Percentiles rank a stretch among this genome's conserved stretches.
These are phyloP conservation scores for Aureobasidium namibiae DNA, from an alignment of 2,329 filamentous ascomycete genomes.

Conservation along the genomic window DNA sequence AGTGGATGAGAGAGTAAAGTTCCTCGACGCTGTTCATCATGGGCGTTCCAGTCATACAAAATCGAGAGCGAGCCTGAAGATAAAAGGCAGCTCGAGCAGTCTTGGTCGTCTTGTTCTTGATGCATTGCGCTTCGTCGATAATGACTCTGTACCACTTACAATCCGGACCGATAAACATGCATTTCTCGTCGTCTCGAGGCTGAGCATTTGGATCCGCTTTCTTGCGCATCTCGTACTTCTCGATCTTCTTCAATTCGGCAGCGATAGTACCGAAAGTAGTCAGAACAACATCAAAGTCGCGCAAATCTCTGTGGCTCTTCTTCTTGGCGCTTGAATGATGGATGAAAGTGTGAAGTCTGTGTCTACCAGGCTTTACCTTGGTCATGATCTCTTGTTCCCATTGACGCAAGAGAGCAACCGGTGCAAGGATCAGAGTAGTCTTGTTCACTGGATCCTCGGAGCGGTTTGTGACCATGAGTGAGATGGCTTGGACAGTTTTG, in stretches of 20 bases:
- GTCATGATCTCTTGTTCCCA: slow-evolving; percentile 73
- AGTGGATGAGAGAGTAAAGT: slow-evolving; percentile 67
- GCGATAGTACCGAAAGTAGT: slow-evolving; percentile 70
- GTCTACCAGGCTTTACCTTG: slow-evolving; percentile 51
- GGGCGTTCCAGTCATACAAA: slow-evolving; percentile 73
- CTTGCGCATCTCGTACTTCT: slow-evolving; percentile 44
- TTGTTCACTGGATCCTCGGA: slow-evolving; percentile 50
- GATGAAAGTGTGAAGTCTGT: slow-evolving; percentile 57
- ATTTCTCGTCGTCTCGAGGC: slow-evolving; percentile 26
- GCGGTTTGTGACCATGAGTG: slow-evolving; percentile 64
- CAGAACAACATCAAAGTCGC: slow-evolving; percentile 63
- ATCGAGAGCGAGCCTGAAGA: slow-evolving; percentile 54
- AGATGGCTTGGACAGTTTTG: slow-evolving; percentile 75
- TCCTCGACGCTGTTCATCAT: slow-evolving; percentile 85
- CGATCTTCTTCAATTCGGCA: slow-evolving; percentile 56
- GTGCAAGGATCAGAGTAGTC: slow-evolving; percentile 77
- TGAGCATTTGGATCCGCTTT: slow-evolving; percentile 34
- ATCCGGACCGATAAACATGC: slow-evolving; percentile 40
- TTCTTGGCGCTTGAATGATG: slow-evolving; percentile 57
- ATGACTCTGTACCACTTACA: slow-evolving; percentile 60
- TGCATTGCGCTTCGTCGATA: slow-evolving; percentile 71
- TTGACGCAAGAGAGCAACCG: slow-evolving; percentile 70
- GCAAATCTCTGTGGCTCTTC: slow-evolving; percentile 52
- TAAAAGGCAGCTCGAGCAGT: slow-evolving; percentile 51
- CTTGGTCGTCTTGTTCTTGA: slow-evolving; percentile 65